Percentiles rank a stretch among this genome's conserved stretches.
Conservation (phyloP, 2,329 filamentous ascomycete species). For the Biscogniauxia mediterranea region DNA sequence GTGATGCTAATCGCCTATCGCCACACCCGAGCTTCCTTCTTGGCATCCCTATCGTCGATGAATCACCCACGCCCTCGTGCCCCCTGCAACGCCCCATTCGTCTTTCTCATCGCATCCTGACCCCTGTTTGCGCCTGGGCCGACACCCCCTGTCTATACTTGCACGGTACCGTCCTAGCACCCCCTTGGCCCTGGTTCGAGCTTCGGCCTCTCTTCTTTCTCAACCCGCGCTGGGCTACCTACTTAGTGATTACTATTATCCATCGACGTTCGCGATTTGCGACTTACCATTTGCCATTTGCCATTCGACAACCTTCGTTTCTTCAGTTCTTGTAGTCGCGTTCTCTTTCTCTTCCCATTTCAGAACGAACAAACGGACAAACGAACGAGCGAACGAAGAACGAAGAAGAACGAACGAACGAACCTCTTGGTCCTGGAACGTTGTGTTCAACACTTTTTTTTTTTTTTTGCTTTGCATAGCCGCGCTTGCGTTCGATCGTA, state of each 20-base stretch:
- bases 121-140: background rate
- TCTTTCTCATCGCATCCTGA: background rate
- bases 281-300: constrained; percentile 6
- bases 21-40: constrained; percentile 1
- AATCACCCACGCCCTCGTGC: constrained; percentile 1
- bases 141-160: constrained; percentile 1
- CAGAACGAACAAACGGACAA: background rate
- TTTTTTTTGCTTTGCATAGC: constrained; percentile 21
- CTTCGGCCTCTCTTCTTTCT: constrained; percentile 21
- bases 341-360: constrained; percentile 19
- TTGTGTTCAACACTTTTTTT: constrained; percentile 18
- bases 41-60: background rate
- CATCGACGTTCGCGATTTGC: constrained; percentile 21
- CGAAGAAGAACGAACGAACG: background rate
- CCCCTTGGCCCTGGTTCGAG: constrained; percentile 1
- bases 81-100: constrained; percentile 3
- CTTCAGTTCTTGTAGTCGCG: constrained; percentile 17
- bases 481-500: constrained; percentile 26
- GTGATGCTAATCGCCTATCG: background rate
- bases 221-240: constrained; percentile 11
- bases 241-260: constrained; percentile 23
- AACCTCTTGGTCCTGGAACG: constrained; percentile 4
- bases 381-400: background rate
- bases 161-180: background rate
- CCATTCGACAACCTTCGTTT: constrained; percentile 10